Evolutionary conservation across 352 stramenopile species (phyloP).

Genomic region (Pythium utonaiense): DNA sequence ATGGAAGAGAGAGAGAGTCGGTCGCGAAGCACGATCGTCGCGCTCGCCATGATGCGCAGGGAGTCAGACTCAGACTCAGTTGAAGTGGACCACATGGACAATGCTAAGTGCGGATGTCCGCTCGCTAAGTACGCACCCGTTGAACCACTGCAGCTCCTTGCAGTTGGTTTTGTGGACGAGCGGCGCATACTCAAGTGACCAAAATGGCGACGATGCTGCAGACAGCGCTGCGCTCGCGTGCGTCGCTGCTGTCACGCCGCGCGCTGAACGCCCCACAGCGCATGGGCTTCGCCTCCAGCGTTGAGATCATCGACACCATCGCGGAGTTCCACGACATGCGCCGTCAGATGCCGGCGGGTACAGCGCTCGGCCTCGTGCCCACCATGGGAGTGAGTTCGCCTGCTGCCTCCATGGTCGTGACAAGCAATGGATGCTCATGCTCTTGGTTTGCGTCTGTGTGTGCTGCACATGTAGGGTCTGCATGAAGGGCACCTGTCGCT

Average conservation of each 20-base stretch:
- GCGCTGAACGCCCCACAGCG: not conserved
- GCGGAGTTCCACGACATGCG: slow-evolving; percentile 52
- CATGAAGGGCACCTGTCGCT: slow-evolving; percentile 95
- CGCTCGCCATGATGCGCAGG: not conserved
- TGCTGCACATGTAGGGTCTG: slow-evolving; percentile 70
- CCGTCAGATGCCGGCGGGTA: slow-evolving; percentile 37
- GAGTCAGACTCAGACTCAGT: slow-evolving; percentile 3
- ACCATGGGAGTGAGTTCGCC: slow-evolving; percentile 94
- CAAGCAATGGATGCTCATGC: not conserved
- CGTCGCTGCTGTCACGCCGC: not conserved
- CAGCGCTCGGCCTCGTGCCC: slow-evolving; percentile 95
- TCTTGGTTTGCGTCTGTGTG: not conserved
- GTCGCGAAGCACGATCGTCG: not conserved
- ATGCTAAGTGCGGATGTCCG: not conserved
- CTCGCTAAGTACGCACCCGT: not conserved
- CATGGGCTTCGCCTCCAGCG: slow-evolving; percentile 13
- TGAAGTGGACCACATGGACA: not conserved
- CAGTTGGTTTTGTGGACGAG: not conserved
- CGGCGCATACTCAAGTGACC: too few relatives aligned
- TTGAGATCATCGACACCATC: slow-evolving; percentile 58
- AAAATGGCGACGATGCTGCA: not conserved
- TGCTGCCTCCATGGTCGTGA: not conserved
- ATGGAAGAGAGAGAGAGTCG: slow-evolving; percentile 1
- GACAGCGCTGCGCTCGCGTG: not conserved
- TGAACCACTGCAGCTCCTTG: not conserved